These are phyloP conservation scores for Leptoxyphium fumago DNA, from an alignment of 2,329 filamentous ascomycete genomes.

Conservation along the genomic window DNA sequence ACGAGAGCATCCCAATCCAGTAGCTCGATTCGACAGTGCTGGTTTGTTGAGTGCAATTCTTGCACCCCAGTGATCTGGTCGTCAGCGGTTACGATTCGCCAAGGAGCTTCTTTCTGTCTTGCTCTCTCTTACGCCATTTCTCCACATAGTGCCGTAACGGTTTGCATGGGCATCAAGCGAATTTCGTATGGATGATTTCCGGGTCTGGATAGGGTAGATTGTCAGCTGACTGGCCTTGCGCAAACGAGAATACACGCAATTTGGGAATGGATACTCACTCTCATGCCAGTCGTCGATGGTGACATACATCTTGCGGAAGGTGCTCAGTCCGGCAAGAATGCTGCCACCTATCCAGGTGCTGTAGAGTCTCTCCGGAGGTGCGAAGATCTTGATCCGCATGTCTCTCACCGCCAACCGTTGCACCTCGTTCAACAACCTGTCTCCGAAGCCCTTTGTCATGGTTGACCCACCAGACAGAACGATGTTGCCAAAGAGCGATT, in stretches of 20 bases:
- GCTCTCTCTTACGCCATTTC: too few relatives aligned
- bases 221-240: too few relatives aligned
- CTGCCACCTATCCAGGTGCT: slow-evolving; percentile 98
- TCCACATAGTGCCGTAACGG: background rate
- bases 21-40: too few relatives aligned
- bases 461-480: slow-evolving; percentile 93
- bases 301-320: slow-evolving; percentile 99
- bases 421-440: slow-evolving; percentile 79
- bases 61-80: too few relatives aligned
- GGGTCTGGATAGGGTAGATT: slow-evolving; percentile 38
- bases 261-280: slow-evolving; percentile 28
- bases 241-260: background rate
- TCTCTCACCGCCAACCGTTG: slow-evolving; percentile 92
- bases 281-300: slow-evolving; percentile 99
- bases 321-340: slow-evolving; percentile 90
- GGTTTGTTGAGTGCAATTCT: too few relatives aligned
- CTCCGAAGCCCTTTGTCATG: slow-evolving; percentile 90
- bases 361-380: slow-evolving; percentile 93
- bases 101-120: too few relatives aligned
- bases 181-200: slow-evolving; percentile 96
- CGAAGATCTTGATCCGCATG: slow-evolving; percentile 99
- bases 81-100: too few relatives aligned
- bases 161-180: slow-evolving; percentile 46
- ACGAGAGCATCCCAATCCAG: too few relatives aligned
- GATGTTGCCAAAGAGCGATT: slow-evolving; percentile 89